Base-by-base conservation (phyloP, 129 eudicot genomes). In the Flaveria robusta region DNA sequence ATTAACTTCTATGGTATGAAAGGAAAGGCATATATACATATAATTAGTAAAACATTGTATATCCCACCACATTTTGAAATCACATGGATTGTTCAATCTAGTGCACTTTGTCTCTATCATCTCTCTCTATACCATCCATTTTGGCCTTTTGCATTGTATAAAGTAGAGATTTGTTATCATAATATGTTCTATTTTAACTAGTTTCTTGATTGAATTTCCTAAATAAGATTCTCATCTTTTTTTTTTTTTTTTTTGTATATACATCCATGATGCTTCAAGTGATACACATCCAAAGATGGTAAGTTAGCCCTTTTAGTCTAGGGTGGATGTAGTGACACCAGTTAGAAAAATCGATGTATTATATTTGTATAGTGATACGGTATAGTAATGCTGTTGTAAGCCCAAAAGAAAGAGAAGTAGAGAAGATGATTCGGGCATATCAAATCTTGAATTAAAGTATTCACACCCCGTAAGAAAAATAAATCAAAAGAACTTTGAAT, bases 51-150 rank as follows among this genome's bases (percentile, higher is more conserved):
- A 43, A 46, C 75, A 80, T 74, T 24, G 62, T 31, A 51, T 43
- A 72, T 52, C 83, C 78, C 79, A 80, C 74, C 79, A 77, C 76
- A 77, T 27, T 62, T 60, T 27, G 4, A 22, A n/a, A 70, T 77
- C 82, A 80, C 83, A 74, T 80, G 83, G 74, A 79, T 66, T 72
- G 79, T 72, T 79, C 59, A 65, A 65, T 73, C 83, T 72, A 63
- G 41, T 64, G 43, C 56, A 52, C 19, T 73, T 80, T 80, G 74
- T 66, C 83, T 72, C 52, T 43, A 39, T 51, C 74, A 77, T 42
- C 45, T 39, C 9, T 34, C 72, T 66, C 42, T 15, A 22, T 56
- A 42, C 69, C 68, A 68, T 56, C 19, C 4, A 52, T 54, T 42
- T 39, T 68, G 52, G 39, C 15, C n/a, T 76, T 24, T 54, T 29